phyloP scores from a whole-genome alignment of 768 basidiomycete species.

The Termitomyces sp. region DNA sequence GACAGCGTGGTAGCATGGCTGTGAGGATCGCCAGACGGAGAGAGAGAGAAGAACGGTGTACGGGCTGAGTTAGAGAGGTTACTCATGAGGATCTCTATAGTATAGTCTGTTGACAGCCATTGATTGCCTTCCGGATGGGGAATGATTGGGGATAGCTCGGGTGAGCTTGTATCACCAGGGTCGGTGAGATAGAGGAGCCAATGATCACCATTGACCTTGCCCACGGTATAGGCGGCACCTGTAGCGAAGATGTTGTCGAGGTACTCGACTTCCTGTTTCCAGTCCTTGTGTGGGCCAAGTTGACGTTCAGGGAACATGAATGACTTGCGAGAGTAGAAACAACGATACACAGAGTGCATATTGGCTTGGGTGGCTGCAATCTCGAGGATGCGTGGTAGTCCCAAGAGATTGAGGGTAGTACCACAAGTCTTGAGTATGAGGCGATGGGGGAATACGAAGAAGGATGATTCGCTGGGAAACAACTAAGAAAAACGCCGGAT shows the following conservation, averaged over 20 bases:
- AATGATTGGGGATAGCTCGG: conserved; percentile 7
- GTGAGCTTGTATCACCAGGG: conserved; percentile 30
- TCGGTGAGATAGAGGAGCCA: conserved; percentile 94
- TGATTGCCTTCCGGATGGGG: conserved; percentile 13
- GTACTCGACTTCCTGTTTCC: conserved; percentile 89
- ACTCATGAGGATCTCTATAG: conserved; percentile 98
- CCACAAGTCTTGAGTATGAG: conserved; percentile 99
- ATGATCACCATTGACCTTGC: conserved; percentile 97
- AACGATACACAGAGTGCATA: conserved; percentile 72
- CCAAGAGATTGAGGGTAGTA: conserved; percentile 95
- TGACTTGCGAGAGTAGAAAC: conserved; percentile 97
- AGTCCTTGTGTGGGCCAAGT: conserved; percentile 86
- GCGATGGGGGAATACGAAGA: conserved; percentile 92
- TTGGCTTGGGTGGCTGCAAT: conserved; percentile 74
- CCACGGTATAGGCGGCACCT: conserved; percentile 93
- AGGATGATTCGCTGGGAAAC: conserved; percentile 84
- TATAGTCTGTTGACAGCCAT: conserved; percentile 62
- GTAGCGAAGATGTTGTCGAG: conserved; percentile 85
- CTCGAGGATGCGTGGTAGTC: conserved; percentile 90
- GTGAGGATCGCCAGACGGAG: conserved; percentile 26
- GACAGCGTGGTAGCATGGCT: conserved; percentile 61
- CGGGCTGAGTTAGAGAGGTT: conserved; percentile 75
- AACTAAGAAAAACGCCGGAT: conserved; percentile 9
- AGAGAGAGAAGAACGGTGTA: conserved; percentile 59
- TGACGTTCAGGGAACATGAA: conserved; percentile 99